A percentile compares a stretch with the other conserved stretches of the same genome.
Evolutionary conservation across 2,329 filamentous ascomycete species (phyloP).

Genomic region (Calycina herbarum): DNA sequence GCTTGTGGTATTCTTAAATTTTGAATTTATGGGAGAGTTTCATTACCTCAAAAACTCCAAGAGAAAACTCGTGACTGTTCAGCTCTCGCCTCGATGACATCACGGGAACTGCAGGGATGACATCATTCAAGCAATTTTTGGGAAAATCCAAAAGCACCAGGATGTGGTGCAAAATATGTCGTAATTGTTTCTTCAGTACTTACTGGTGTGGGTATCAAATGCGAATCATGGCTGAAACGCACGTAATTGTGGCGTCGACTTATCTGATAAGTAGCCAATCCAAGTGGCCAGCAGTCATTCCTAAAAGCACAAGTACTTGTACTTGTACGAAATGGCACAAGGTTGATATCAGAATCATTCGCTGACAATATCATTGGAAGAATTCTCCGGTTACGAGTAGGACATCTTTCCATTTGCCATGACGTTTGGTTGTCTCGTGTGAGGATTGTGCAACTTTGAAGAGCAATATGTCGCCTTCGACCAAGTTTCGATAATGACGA

Average conservation of each 20-base stretch:
- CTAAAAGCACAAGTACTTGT: neutral
- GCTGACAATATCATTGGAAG: neutral
- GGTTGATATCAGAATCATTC: neutral
- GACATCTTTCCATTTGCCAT: neutral
- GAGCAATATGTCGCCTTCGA: neutral
- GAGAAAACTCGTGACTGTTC: neutral
- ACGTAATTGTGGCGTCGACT: too few relatives aligned
- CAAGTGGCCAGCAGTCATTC: neutral
- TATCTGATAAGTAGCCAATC: neutral
- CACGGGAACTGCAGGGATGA: neutral
- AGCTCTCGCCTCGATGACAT: neutral
- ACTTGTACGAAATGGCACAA: neutral
- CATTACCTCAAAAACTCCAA: too few relatives aligned
- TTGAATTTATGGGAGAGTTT: too few relatives aligned
- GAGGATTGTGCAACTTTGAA: neutral
- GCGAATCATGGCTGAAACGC: neutral
- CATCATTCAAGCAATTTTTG: neutral
- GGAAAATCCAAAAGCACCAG: neutral
- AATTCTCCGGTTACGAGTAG: neutral
- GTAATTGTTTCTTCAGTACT: neutral
- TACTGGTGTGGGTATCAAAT: neutral
- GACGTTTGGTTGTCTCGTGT: neutral
- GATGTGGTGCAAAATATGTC: neutral
- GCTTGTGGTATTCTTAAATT: too few relatives aligned
- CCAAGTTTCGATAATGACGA: neutral